Evolutionary conservation across 1,139 yeast species (phyloP).

Genomic region (Hansenula sp.): DNA sequence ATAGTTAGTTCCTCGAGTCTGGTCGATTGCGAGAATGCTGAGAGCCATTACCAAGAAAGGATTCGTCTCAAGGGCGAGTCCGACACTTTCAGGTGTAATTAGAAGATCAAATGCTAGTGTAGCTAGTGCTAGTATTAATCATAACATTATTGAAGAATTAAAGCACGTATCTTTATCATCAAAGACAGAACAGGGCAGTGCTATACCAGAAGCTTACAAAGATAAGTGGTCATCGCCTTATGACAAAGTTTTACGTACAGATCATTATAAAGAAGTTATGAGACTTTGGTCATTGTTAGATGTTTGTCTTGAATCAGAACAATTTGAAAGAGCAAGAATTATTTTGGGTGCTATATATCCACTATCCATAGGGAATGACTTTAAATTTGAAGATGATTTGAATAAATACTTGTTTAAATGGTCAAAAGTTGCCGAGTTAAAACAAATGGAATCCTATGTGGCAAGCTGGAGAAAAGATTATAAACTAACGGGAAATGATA

Average conservation of each 20-base stretch:
- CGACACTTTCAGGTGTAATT: not conserved
- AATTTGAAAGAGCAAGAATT: conserved; percentile 67
- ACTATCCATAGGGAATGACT: conserved; percentile 13
- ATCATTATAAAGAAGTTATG: conserved; percentile 52
- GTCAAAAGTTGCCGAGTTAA: conserved; percentile 32
- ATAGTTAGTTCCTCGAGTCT: too few relatives aligned
- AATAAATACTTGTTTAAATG: conserved; percentile 45
- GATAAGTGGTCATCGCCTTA: conserved; percentile 4
- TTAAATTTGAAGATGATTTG: conserved; percentile 33
- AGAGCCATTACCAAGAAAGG: not conserved
- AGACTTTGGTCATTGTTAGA: conserved; percentile 77
- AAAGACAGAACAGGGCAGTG: not conserved
- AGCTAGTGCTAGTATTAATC: conserved; percentile 3
- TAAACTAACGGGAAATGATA: conserved; percentile 17
- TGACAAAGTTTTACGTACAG: conserved; percentile 30
- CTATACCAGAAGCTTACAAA: too few relatives aligned
- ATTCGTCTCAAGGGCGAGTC: not conserved
- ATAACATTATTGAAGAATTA: conserved; percentile 15
- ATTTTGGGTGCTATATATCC: conserved; percentile 53
- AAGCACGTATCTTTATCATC: conserved; percentile 5
- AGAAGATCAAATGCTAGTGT: conserved; percentile 5
- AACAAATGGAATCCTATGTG: conserved; percentile 15
- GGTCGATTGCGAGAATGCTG: conserved; percentile 4
- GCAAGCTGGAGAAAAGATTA: conserved; percentile 21
- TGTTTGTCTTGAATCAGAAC: conserved; percentile 68